A percentile compares a stretch with the other conserved stretches of the same genome.
Evolutionary conservation across 2,329 filamentous ascomycete genomes (phyloP).

Genomic region (Lizonia empirigonia): DNA sequence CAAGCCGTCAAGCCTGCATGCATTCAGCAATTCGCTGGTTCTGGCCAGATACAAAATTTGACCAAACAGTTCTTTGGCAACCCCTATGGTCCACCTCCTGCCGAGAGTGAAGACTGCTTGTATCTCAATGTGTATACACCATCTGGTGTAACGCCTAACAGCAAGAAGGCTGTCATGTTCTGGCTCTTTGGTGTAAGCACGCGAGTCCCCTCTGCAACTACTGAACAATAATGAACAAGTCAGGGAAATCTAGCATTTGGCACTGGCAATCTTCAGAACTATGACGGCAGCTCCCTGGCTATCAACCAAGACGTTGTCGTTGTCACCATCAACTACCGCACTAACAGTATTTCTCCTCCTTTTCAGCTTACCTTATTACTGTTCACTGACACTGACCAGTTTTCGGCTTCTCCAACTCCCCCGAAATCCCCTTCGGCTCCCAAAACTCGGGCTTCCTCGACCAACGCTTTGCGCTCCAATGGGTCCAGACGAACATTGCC

Average conservation of each 20-base stretch:
- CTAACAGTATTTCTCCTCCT: slow-evolving; percentile 19
- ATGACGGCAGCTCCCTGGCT: slow-evolving; percentile 34
- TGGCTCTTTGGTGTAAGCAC: slow-evolving; percentile 9
- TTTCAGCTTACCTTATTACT: too few relatives aligned
- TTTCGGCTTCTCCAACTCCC: slow-evolving; percentile 32
- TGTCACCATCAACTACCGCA: slow-evolving; percentile 36
- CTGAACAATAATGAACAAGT: slow-evolving; percentile 15
- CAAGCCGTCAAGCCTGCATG: slow-evolving; percentile 21
- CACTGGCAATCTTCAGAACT: slow-evolving; percentile 19
- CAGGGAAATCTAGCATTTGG: slow-evolving; percentile 33
- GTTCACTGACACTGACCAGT: slow-evolving; percentile 7
- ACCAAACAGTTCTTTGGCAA: slow-evolving; percentile 19
- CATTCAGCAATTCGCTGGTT: slow-evolving; percentile 25
- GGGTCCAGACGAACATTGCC: slow-evolving; percentile 56
- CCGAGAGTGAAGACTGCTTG: slow-evolving; percentile 47
- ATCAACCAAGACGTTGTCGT: slow-evolving; percentile 31
- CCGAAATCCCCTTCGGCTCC: slow-evolving; percentile 24
- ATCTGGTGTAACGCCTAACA: slow-evolving; percentile 4
- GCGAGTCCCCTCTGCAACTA: background rate
- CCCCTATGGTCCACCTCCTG: slow-evolving; percentile 15
- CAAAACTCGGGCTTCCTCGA: slow-evolving; percentile 61
- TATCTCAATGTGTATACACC: slow-evolving; percentile 47
- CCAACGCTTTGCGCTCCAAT: slow-evolving; percentile 58
- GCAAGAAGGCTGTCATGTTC: slow-evolving; percentile 24
- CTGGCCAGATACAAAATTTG: slow-evolving; percentile 10